These are phyloP conservation scores for Bretziella fagacearum DNA, from an alignment of 2,329 filamentous ascomycete genomes.

Conservation along the genomic window DNA sequence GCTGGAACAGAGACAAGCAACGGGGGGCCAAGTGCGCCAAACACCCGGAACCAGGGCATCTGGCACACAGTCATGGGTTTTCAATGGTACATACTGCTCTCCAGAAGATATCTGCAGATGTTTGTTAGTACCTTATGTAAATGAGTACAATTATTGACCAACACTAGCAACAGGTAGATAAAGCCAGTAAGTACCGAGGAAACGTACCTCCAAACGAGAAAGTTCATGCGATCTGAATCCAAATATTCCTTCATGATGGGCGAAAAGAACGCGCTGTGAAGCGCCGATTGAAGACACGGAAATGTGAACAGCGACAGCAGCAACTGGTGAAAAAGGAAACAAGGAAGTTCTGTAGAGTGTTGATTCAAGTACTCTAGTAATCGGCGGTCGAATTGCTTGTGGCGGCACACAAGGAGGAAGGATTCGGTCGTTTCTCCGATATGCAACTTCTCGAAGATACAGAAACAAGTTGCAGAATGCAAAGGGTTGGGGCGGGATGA, in stretches of 20 bases:
- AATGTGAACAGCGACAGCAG: not conserved
- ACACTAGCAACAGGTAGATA: too few species aligned
- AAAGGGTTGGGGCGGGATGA: not conserved
- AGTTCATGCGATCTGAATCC: conserved; percentile 52
- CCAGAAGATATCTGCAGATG: conserved; percentile 36
- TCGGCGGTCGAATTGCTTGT: not conserved
- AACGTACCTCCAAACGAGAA: conserved; percentile 53
- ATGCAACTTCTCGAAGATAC: conserved; percentile 1
- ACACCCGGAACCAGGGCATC: not conserved
- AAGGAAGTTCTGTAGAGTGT: too few species aligned
- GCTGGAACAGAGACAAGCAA: not conserved
- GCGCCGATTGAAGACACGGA: not conserved
- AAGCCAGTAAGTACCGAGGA: conserved; percentile 13
- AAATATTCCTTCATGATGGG: conserved; percentile 43
- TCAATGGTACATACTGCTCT: conserved; percentile 39
- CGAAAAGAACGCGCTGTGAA: not conserved
- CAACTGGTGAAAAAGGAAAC: not conserved
- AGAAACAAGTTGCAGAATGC: not conserved
- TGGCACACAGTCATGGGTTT: too few species aligned
- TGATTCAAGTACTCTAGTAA: not conserved
- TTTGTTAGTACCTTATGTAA: too few species aligned
- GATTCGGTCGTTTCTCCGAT: not conserved
- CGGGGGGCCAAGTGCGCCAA: not conserved
- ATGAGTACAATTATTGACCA: too few species aligned
- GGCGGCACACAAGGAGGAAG: not conserved